These are phyloP conservation scores for Beauveria sp. DNA, from an alignment of 2,329 filamentous ascomycete genomes.

Conservation along the genomic window DNA sequence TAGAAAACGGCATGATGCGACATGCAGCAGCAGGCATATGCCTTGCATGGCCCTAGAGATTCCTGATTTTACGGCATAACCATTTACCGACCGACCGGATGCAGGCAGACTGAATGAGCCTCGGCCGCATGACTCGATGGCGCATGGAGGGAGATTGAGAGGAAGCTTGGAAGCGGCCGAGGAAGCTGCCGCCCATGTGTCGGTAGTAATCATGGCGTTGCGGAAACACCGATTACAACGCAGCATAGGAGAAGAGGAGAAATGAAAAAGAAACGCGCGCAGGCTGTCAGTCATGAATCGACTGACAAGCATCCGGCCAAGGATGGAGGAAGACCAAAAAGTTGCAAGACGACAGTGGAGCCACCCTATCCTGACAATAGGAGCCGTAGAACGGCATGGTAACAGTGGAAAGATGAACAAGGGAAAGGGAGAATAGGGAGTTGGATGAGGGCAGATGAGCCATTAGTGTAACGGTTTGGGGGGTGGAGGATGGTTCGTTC, in stretches of 20 bases:
- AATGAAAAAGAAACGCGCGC: not conserved
- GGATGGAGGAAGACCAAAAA: no score
- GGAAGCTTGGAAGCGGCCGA: not conserved
- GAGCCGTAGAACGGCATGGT: not conserved
- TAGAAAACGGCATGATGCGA: not conserved
- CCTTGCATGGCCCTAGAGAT: no score
- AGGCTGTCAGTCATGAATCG: not conserved
- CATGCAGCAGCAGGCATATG: no score
- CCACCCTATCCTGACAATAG: not conserved
- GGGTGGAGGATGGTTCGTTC: not conserved
- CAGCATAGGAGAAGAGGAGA: not conserved
- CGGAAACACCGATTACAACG: not conserved
- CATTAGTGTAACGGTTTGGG: not conserved
- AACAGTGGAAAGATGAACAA: not conserved
- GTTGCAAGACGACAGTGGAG: not conserved
- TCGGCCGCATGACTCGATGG: not conserved
- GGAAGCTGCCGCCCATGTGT: not conserved
- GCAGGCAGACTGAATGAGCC: not conserved
- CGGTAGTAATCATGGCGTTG: not conserved
- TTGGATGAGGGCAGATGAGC: not conserved
- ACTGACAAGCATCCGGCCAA: not conserved
- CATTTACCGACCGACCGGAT: not conserved
- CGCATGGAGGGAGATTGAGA: no score
- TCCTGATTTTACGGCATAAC: not conserved
- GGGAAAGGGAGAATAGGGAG: not conserved